phyloP scores from a whole-genome alignment of 805 yeast species.

The Lachancea lanzarotensis region DNA sequence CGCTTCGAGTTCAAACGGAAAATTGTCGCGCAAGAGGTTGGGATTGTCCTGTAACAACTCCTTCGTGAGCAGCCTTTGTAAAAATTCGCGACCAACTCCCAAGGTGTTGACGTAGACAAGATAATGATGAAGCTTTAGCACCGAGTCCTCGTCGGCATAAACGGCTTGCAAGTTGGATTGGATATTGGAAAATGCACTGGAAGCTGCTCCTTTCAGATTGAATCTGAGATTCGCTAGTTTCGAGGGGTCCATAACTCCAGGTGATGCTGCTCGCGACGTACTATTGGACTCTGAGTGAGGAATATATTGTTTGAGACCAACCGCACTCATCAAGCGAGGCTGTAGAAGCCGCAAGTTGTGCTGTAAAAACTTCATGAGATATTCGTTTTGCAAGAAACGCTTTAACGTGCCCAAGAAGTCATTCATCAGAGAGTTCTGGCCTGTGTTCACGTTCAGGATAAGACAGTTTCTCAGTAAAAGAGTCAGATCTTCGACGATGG shows the following conservation, averaged over 20 bases:
- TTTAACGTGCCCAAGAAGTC: conserved; percentile 26
- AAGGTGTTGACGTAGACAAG: conserved; percentile 68
- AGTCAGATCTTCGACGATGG: conserved; percentile 80
- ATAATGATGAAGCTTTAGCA: conserved; percentile 47
- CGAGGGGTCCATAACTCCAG: conserved; percentile 12
- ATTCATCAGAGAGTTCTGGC: conserved; percentile 38
- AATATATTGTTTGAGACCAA: conserved; percentile 20
- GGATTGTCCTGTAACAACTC: conserved; percentile 31
- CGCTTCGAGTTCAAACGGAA: conserved; percentile 35
- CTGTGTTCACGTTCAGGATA: conserved; percentile 62
- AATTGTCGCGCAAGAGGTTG: conserved; percentile 31
- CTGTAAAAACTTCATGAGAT: conserved; percentile 27
- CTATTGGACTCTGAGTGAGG: conserved; percentile 13
- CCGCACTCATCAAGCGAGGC: conserved; percentile 17
- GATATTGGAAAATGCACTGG: conserved; percentile 38
- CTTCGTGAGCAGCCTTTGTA: conserved; percentile 41
- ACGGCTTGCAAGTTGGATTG: conserved; percentile 31
- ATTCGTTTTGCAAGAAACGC: conserved; percentile 29
- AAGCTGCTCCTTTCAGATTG: conserved; percentile 33
- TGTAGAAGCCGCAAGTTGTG: conserved; percentile 23
- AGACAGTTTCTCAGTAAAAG: conserved; percentile 64
- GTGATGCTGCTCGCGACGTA: conserved; percentile 12
- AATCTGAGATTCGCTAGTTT: conserved; percentile 27
- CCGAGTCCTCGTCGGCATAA: conserved; percentile 27
- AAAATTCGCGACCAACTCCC: conserved; percentile 53